Percentiles rank a stretch among this genome's conserved stretches.
These are phyloP conservation scores for Penicillium odoratum DNA, from an alignment of 495 filamentous ascomycete genomes.

Conservation along the genomic window DNA sequence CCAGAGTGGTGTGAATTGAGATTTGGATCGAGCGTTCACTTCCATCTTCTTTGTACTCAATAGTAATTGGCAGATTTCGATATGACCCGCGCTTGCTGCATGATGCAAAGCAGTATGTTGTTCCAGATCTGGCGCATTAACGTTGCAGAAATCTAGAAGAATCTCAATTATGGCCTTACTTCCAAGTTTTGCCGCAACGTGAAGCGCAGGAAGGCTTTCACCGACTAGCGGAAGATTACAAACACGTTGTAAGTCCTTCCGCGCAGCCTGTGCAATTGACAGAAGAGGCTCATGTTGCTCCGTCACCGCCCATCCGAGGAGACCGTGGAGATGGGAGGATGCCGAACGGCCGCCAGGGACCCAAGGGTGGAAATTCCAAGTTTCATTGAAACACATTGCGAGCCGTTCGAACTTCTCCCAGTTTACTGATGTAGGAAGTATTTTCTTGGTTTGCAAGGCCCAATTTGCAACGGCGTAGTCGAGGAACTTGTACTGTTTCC, in stretches of 20 bases:
- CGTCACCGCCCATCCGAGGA: slow-evolving; percentile 27
- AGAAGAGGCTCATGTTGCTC: slow-evolving; percentile 23
- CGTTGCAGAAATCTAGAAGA: not conserved
- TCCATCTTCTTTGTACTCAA: not conserved
- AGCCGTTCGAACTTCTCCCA: slow-evolving; percentile 19
- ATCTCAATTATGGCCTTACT: slow-evolving; percentile 2
- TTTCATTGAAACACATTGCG: slow-evolving; percentile 21
- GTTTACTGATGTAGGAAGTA: slow-evolving; percentile 3
- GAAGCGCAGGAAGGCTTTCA: slow-evolving; percentile 19
- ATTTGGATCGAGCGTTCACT: not conserved
- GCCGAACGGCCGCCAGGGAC: slow-evolving; percentile 19
- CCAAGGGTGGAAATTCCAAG: slow-evolving; percentile 30
- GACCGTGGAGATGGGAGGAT: slow-evolving; percentile 22
- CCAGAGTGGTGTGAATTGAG: not conserved
- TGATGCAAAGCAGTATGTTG: not conserved
- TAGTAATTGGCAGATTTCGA: not conserved
- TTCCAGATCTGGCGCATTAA: not conserved
- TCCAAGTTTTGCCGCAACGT: slow-evolving; percentile 20
- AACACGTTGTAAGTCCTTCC: not conserved
- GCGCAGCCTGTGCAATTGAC: slow-evolving; percentile 1
- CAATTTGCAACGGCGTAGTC: slow-evolving; percentile 10
- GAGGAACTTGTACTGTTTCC: slow-evolving; percentile 18
- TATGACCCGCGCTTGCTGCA: not conserved
- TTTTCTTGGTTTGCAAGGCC: not conserved
- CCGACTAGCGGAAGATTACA: slow-evolving; percentile 20